Evolutionary conservation across 148 eudicot genomes (phyloP).

Genomic region (Hydrangea macrophylla): DNA sequence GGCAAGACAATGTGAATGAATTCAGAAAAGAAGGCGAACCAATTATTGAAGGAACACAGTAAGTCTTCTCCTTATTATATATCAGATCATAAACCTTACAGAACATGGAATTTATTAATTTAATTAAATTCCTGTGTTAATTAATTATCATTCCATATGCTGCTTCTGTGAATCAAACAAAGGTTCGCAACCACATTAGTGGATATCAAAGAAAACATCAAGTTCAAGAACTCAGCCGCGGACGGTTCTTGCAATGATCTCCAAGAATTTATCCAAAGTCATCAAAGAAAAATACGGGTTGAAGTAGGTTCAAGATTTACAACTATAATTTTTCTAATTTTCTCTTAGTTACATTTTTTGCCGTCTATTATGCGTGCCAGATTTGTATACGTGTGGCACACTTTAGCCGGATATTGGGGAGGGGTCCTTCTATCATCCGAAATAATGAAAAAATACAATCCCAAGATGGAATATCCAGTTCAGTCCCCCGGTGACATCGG

Average conservation of each 20-base stretch:
- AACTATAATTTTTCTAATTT: not conserved
- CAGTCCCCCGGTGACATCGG: slow-evolving; percentile 61
- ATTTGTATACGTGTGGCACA: slow-evolving; percentile 60
- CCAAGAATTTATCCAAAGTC: slow-evolving; percentile 46
- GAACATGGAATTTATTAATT: not conserved
- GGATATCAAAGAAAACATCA: slow-evolving; percentile 42
- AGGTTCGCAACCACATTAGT: slow-evolving; percentile 54
- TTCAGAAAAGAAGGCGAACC: slow-evolving; percentile 39
- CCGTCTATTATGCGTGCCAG: slow-evolving; percentile 21
- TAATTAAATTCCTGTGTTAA: not conserved
- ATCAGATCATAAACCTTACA: not conserved
- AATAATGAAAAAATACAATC: slow-evolving; percentile 45
- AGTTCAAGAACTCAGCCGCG: slow-evolving; percentile 37
- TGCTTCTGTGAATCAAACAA: not conserved
- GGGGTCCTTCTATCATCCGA: slow-evolving; percentile 49
- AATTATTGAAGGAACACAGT: slow-evolving; percentile 42
- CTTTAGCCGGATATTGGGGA: slow-evolving; percentile 66
- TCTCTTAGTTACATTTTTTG: not conserved
- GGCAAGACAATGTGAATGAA: slow-evolving; percentile 62
- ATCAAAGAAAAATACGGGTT: slow-evolving; percentile 48
- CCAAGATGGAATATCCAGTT: slow-evolving; percentile 48
- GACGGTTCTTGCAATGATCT: slow-evolving; percentile 36
- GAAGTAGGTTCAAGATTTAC: slow-evolving; percentile 23
- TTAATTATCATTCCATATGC: not conserved
- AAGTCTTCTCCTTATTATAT: slow-evolving; percentile 10